These are phyloP conservation scores for Populus hybrid DNA, from an alignment of 441 rosid species.

Conservation along the genomic window DNA sequence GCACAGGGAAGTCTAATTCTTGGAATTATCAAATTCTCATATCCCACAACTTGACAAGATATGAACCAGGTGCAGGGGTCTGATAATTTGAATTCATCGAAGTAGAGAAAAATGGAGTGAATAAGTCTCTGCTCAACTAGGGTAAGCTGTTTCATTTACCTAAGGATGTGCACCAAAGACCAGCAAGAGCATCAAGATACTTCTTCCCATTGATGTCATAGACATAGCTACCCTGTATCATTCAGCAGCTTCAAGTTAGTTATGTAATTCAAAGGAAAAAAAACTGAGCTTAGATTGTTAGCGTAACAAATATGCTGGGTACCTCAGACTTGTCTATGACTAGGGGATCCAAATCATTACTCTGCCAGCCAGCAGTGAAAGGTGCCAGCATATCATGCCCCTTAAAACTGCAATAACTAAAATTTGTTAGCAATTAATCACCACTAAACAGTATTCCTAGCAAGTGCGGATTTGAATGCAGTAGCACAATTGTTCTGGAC, in stretches of 20 bases:
- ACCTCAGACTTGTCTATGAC: constrained; percentile 78
- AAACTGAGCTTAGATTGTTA: neutral
- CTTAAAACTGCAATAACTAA: constrained; percentile 50
- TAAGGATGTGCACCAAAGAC: constrained; percentile 95
- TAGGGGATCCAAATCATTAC: constrained; percentile 64
- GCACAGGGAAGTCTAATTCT: neutral
- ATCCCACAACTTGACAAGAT: neutral
- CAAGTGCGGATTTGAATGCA: neutral
- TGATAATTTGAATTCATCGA: neutral
- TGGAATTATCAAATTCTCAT: neutral
- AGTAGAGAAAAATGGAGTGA: neutral
- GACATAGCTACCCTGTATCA: constrained; percentile 73
- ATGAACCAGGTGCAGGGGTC: neutral
- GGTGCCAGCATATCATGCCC: constrained; percentile 98
- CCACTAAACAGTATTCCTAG: neutral
- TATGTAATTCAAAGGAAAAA: constrained; percentile 3
- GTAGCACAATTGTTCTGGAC: neutral
- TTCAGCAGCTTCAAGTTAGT: constrained; percentile 16
- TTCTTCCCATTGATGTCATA: constrained; percentile 74
- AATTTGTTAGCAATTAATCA: constrained; percentile 1
- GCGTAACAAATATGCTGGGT: neutral
- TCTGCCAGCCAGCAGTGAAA: constrained; percentile 93
- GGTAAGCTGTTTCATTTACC: constrained; percentile 36
- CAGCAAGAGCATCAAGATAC: constrained; percentile 96
- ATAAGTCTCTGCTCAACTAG: neutral